These are phyloP conservation scores for Ceratobasidium papillatum DNA, from an alignment of 1,284 basidiomycete genomes.

Conservation along the genomic window DNA sequence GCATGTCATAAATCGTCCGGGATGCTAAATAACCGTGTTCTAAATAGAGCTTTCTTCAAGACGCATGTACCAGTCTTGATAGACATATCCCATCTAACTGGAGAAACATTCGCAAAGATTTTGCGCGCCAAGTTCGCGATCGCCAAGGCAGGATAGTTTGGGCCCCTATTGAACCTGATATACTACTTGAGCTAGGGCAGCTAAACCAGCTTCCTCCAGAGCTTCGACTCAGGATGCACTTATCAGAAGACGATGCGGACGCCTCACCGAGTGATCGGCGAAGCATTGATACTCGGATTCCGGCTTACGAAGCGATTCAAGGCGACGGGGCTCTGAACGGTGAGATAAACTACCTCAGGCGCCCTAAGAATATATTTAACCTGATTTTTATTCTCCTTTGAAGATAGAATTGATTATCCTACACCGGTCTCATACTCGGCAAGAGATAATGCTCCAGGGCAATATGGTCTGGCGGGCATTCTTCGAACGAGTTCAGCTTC, in stretches of 20 bases:
- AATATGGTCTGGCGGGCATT: background rate
- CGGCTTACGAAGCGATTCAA: constrained; percentile 5
- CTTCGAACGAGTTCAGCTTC: background rate
- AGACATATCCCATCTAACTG: background rate
- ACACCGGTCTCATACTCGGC: background rate
- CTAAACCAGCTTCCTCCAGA: constrained; percentile 8
- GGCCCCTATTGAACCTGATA: background rate
- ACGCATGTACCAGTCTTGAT: constrained; percentile 7
- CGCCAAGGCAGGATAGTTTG: constrained; percentile 8
- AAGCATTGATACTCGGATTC: constrained; percentile 1
- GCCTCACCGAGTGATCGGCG: background rate
- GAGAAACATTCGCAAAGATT: constrained; percentile 2
- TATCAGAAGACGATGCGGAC: background rate
- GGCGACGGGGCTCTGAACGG: background rate
- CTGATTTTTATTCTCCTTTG: background rate
- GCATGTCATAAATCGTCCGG: too few relatives aligned
- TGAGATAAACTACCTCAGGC: background rate
- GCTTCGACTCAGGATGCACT: background rate
- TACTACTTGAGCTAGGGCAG: background rate
- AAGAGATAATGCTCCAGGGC: background rate
- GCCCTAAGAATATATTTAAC: too few relatives aligned
- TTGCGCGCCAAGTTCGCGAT: background rate
- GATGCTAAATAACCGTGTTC: background rate
- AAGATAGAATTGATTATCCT: background rate
- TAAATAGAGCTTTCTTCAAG: background rate